These are phyloP conservation scores for Stygiomarasmius scandens DNA, from an alignment of 1,284 basidiomycete species.

Conservation along the genomic window DNA sequence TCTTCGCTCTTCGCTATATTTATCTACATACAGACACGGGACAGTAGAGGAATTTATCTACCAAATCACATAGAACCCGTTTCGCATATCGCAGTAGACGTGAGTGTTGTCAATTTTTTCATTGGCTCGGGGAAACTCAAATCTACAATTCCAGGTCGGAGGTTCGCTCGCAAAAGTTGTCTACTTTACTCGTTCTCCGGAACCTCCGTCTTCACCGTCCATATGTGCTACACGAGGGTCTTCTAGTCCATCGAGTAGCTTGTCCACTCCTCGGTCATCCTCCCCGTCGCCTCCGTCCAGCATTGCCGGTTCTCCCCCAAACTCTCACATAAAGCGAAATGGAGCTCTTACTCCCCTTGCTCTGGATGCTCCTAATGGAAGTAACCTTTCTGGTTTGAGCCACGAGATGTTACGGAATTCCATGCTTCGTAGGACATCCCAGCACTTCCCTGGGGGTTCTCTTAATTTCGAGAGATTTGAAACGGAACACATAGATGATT, in stretches of 20 bases:
- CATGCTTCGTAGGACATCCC: constrained; percentile 70
- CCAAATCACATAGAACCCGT: constrained; percentile 95
- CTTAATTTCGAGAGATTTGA: constrained; percentile 99
- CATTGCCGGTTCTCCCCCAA: constrained; percentile 30
- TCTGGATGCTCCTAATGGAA: constrained; percentile 51
- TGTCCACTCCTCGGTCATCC: constrained; percentile 52
- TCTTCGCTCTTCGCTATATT: constrained; percentile 7
- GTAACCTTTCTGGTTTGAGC: constrained; percentile 43
- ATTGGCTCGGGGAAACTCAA: constrained; percentile 2
- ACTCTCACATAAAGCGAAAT: constrained; percentile 49
- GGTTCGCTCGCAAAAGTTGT: constrained; percentile 98
- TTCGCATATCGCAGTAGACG: constrained; percentile 95
- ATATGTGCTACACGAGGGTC: constrained; percentile 60
- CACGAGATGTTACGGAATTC: constrained; percentile 61
- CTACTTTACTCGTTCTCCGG: constrained; percentile 93
- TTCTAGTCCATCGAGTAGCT: constrained; percentile 39
- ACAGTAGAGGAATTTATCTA: constrained; percentile 93
- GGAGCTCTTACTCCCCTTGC: constrained; percentile 85
- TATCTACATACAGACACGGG: constrained; percentile 66
- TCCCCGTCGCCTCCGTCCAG: constrained; percentile 41
- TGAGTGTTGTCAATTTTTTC: constrained; percentile 46
- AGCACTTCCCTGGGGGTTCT: constrained; percentile 92
- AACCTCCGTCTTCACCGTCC: constrained; percentile 73
- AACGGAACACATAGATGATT: constrained; percentile 86
- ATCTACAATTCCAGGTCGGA: constrained; percentile 70